Evolutionary conservation across 73 alveolate genomes (phyloP).

Genomic region (Paramecium primaurelia): DNA sequence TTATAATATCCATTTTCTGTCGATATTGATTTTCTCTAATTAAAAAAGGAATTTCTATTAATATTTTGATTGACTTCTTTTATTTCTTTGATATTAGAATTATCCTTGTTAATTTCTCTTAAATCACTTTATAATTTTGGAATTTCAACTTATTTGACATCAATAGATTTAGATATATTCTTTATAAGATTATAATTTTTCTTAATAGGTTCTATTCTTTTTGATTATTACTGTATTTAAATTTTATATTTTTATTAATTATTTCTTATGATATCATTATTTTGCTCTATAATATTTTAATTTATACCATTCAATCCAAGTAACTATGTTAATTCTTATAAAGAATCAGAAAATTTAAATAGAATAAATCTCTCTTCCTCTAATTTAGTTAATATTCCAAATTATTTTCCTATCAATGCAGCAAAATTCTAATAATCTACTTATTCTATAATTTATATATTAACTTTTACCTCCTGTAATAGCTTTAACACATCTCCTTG

Average conservation of each 20-base stretch:
- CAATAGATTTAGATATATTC: neutral
- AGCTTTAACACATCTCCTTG: slow-evolving; percentile 1
- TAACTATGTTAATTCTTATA: neutral
- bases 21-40: neutral
- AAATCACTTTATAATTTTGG: neutral
- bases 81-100: neutral
- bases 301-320: neutral
- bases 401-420: neutral
- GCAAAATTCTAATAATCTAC: neutral
- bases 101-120: neutral
- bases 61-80: neutral
- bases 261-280: neutral
- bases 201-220: neutral
- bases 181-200: neutral
- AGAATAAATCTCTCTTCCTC: neutral
- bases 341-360: neutral
- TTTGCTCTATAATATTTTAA: neutral
- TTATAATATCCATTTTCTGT: neutral
- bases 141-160: neutral
- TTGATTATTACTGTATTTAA: neutral
- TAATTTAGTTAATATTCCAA: neutral
- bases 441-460: neutral
- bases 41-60: neutral
- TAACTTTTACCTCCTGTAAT: neutral
- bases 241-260: neutral